A percentile compares a stretch with the other conserved stretches of the same genome.
Evolutionary conservation across 192 early-diverging fungal species (phyloP).

Genomic region (Diversispora eburnea): DNA sequence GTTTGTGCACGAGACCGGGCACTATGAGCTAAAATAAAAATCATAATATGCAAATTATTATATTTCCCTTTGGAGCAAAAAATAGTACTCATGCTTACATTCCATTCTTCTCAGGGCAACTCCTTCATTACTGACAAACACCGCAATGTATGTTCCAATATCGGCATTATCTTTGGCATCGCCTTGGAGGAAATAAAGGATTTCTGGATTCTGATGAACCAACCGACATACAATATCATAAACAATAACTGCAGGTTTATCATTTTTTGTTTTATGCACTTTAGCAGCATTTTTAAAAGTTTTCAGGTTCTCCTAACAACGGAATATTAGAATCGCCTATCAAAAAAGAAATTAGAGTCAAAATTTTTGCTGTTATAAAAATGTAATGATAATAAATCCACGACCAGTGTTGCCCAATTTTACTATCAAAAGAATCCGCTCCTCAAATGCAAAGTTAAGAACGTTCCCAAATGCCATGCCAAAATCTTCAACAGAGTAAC

Average conservation of each 20-base stretch:
- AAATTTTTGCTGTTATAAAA: too few species aligned
- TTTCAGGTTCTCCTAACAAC: too few species aligned
- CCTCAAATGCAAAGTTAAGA: too few species aligned
- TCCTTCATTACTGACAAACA: background rate
- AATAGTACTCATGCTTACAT: background rate
- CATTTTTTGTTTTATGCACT: background rate
- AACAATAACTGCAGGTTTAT: background rate
- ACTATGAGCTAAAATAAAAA: conserved; percentile 4
- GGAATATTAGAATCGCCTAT: too few species aligned
- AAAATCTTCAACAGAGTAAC: too few species aligned
- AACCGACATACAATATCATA: background rate
- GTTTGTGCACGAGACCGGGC: background rate
- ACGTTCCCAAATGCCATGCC: too few species aligned
- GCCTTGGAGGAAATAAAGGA: background rate
- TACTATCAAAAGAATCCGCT: too few species aligned
- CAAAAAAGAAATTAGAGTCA: too few species aligned
- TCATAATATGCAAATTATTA: background rate
- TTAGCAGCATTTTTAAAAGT: background rate
- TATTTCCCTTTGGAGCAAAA: background rate
- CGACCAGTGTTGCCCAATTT: too few species aligned
- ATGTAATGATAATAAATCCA: too few species aligned
- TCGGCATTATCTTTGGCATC: too few species aligned
- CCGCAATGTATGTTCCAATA: too few species aligned
- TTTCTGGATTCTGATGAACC: background rate
- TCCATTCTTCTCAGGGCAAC: background rate